phyloP scores from a whole-genome alignment of 2,329 filamentous ascomycete genomes.

The Arthrobotrys iridis region DNA sequence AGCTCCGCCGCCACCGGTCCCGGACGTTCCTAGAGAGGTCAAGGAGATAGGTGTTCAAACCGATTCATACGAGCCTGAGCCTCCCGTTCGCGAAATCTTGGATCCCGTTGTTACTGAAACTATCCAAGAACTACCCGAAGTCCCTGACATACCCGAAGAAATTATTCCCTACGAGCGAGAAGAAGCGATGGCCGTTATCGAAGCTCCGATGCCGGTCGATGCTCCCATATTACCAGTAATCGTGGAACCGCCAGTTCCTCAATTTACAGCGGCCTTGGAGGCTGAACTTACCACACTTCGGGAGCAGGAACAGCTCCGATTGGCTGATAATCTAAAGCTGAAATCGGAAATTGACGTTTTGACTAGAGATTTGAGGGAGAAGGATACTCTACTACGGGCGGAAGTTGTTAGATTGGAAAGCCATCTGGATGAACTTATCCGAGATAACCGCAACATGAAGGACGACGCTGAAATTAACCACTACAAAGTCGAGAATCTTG shows the following conservation, averaged over 20 bases:
- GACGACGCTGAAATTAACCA: constrained; percentile 52
- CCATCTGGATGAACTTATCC: constrained; percentile 37
- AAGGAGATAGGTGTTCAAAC: constrained; percentile 46
- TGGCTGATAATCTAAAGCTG: constrained; percentile 43
- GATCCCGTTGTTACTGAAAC: not conserved
- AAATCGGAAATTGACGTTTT: constrained; percentile 50
- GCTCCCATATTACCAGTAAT: not conserved
- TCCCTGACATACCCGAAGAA: not conserved
- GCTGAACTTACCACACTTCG: constrained; percentile 34
- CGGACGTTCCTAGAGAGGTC: constrained; percentile 15
- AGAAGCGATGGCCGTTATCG: not conserved
- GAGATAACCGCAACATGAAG: constrained; percentile 51
- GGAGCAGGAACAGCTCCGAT: constrained; percentile 37
- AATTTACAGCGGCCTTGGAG: constrained; percentile 41
- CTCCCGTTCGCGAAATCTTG: not conserved
- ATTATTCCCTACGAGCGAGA: not conserved
- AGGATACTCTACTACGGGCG: constrained; percentile 39
- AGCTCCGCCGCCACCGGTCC: not conserved
- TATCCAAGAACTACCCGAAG: not conserved
- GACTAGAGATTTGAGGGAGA: constrained; percentile 42
- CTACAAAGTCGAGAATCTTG: constrained; percentile 51
- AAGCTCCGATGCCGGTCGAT: not conserved
- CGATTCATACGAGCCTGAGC: constrained; percentile 16
- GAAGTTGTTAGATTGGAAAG: constrained; percentile 40
- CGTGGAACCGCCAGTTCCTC: constrained; percentile 4